Evolutionary conservation across 345 rosid genomes (phyloP), one percentile per base, ranked within the genome.

Genomic region (Aquilaria malaccensis): DNA sequence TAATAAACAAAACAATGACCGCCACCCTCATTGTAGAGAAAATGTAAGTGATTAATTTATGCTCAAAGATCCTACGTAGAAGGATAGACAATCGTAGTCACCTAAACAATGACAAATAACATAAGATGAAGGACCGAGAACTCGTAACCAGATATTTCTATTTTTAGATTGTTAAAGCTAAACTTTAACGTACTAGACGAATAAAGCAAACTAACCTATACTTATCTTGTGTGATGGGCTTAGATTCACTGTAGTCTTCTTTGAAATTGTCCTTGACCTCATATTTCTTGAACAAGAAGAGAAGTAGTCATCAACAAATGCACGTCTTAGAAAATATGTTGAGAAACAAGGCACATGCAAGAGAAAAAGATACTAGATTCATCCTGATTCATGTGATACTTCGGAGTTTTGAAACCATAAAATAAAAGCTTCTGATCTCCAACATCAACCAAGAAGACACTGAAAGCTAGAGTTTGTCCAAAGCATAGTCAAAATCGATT

Each of bases 161-260:
- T 22, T 22, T 22, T 22, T 1, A 22, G 22, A 22, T 1, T 22
- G 1, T 22, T 22, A 22, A 14, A 15, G 32, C 31, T 1, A 15
- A 22, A 29, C 30, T 22, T 53, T 33, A 9, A 56, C 46, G 37
- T 13, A 58, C 7, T n/a, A 12, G 22, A 22, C 22, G 22, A 22
- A 22, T 22, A 22, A 22, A 22, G 22, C 22, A 22, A 65, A 77
- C 67, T 45, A 65, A 81, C 97, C 97, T 77, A 79, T 72, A 46
- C 87, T 84, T 58, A 87, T 74, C 61, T 81, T 83, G 43, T 63
- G 85, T 6, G 96, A 81, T 1, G 94, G 84, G 30, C 87, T 85
- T 22, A 22, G 22, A 22, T 22, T 22, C 22, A 22, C 22, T 22
- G 22, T 22, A 22, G 22, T 22, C 22, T 1, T 22, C 22, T 22